Percentiles rank a stretch among this genome's conserved stretches.
phyloP scores from a whole-genome alignment of 2,329 filamentous ascomycete species.

The Bipolaris zeicola region DNA sequence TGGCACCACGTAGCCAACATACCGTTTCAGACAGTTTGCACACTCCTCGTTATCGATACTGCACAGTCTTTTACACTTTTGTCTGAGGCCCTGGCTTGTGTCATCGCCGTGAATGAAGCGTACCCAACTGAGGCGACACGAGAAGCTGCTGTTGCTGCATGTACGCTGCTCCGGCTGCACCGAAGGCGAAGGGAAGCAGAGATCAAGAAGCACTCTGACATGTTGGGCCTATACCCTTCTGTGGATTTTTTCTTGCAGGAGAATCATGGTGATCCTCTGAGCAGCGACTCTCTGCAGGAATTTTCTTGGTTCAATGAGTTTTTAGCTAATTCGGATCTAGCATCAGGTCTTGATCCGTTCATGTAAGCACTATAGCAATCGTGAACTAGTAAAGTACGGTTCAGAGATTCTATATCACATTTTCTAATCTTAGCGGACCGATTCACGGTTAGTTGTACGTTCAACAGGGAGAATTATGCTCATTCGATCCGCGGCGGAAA shows the following conservation, averaged over 20 bases:
- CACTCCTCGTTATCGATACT: background rate
- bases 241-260: background rate
- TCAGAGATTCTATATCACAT: background rate
- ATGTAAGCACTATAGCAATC: background rate
- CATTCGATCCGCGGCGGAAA: background rate
- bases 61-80: background rate
- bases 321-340: background rate
- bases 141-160: background rate
- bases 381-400: background rate
- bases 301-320: background rate
- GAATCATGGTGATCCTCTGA: background rate
- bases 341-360: background rate
- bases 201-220: background rate
- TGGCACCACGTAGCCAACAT: background rate
- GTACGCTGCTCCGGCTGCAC: background rate
- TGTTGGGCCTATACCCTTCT: background rate
- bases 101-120: background rate
- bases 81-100: background rate
- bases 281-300: background rate
- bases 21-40: background rate
- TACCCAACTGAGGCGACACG: background rate
- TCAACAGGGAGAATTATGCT: background rate
- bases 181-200: background rate
- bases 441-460: too few species aligned
- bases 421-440: too few species aligned